Evolutionary conservation across 495 filamentous ascomycete species (phyloP), one percentile per base, ranked within the genome.

Genomic region (Daldinia caldariorum): DNA sequence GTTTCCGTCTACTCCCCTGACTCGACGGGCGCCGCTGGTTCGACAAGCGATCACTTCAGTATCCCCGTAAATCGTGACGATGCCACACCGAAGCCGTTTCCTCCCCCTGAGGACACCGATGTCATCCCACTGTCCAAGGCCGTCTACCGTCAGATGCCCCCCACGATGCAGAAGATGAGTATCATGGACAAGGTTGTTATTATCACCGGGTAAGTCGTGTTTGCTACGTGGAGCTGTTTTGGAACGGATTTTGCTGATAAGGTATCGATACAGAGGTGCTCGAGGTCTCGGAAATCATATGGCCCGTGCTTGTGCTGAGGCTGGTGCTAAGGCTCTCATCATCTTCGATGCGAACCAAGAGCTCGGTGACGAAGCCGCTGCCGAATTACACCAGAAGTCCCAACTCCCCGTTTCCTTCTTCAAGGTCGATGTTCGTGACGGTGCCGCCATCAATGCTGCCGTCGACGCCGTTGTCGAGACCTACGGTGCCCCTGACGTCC

Each of bases 201-300:
- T 68, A 80, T 92, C 69, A 92, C 90, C 78, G 90, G 89, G 89
- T 91, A 84, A 80, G 87, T 68, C 35, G 39, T 14, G 49, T 58
- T 57, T 50, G 45, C 34, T 51, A 63, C 61, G n/a, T 18, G 12
- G 29, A 20, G 26, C 38, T 57, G n/a, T 62, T 61, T 66, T 37
- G 16, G 41, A 47, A 49, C 43, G 14, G 38, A 29, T 14, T 18
- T 20, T 54, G 51, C 74, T 79, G 68, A 81, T 69, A 20, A 37
- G 31, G 26, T 34, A 35, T 55, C 5, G 32, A 32, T 55, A 69
- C 67, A 92, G 91, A 74, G 91, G 90, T 76, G 91, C 89, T 67
- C 89, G 91, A 67, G 90, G 91, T 70, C 82, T 94, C 35, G 91
- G 91, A 65, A 89, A 88, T 81, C 84, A 89, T 78, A 94, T 94